A percentile compares a stretch with the other conserved stretches of the same genome.
Conservation (phyloP, 179 eudicot species). For the Beta lomatogona region DNA sequence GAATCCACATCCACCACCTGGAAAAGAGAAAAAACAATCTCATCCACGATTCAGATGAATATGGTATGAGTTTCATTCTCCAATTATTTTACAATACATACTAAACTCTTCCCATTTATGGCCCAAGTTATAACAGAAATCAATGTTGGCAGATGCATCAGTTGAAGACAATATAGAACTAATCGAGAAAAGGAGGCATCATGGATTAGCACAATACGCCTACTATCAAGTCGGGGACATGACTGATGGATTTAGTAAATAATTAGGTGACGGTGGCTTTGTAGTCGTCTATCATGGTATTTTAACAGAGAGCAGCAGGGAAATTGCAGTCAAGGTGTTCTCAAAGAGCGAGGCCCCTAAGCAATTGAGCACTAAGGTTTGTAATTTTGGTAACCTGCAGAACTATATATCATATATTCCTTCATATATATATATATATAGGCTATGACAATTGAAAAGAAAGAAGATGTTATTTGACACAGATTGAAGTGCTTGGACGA, state of each 20-base stretch:
- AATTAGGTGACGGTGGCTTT: slow-evolving; percentile 40
- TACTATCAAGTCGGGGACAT: slow-evolving; percentile 32
- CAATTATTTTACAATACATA: not conserved
- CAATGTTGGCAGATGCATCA: not conserved
- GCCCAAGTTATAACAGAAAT: not conserved
- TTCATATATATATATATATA: no score
- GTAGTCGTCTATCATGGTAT: slow-evolving; percentile 41
- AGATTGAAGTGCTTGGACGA: slow-evolving; percentile 25
- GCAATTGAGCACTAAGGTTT: slow-evolving; percentile 25
- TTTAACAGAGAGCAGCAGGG: slow-evolving; percentile 29
- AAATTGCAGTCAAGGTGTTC: slow-evolving; percentile 42
- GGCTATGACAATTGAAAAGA: no score
- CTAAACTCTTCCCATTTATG: not conserved
- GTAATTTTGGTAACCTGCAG: not conserved
- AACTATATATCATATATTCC: not conserved
- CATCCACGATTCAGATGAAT: not conserved
- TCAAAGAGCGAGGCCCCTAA: slow-evolving; percentile 12
- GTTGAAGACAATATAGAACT: slow-evolving; percentile 6
- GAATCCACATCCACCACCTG: slow-evolving; percentile 44
- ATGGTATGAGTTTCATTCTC: not conserved
- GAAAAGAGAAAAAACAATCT: not conserved
- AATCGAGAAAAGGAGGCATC: slow-evolving; percentile 21
- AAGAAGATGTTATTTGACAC: not conserved
- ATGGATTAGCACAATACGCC: slow-evolving; percentile 31
- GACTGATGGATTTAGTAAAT: slow-evolving; percentile 27